Evolutionary conservation across 2,329 filamentous ascomycete genomes (phyloP).

Genomic region (Microascus cirrosus): DNA sequence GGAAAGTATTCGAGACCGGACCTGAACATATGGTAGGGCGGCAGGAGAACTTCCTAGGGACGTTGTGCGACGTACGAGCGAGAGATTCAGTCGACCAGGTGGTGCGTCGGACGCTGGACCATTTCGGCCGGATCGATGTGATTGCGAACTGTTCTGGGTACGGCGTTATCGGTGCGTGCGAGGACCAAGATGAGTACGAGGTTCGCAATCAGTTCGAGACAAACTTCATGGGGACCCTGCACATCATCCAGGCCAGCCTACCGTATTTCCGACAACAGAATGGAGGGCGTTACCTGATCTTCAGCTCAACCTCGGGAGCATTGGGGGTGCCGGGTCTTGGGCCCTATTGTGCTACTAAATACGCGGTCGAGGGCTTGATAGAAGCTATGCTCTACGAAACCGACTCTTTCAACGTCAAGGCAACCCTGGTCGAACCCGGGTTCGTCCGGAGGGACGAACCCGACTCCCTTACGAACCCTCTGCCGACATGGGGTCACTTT

Average conservation of each 20-base stretch:
- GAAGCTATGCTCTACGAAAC: conserved; percentile 97
- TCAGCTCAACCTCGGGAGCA: conserved; percentile 84
- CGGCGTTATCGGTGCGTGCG: conserved; percentile 88
- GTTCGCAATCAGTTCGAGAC: conserved; percentile 94
- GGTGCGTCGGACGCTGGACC: conserved; percentile 57
- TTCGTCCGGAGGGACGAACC: conserved; percentile 80
- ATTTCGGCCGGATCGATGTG: conserved; percentile 75
- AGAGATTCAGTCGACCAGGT: conserved; percentile 65
- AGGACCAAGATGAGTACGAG: conserved; percentile 93
- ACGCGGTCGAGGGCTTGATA: conserved; percentile 89
- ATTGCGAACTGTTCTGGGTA: conserved; percentile 93
- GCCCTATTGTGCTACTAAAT: conserved; percentile 94
- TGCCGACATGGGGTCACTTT: conserved; percentile 86
- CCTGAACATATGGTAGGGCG: conserved; percentile 61
- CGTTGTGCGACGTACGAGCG: conserved; percentile 84
- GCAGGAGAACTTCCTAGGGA: conserved; percentile 61
- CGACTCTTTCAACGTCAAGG: conserved; percentile 83
- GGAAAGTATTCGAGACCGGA: conserved; percentile 67
- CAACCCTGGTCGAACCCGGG: conserved; percentile 84
- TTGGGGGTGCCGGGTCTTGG: conserved; percentile 89
- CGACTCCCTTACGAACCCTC: conserved; percentile 38
- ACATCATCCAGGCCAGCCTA: conserved; percentile 82
- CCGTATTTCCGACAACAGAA: conserved; percentile 75
- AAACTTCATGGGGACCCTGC: conserved; percentile 90
- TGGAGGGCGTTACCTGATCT: conserved; percentile 79